Percentiles rank a stretch among this genome's conserved stretches.
phyloP scores from a whole-genome alignment of 2,329 filamentous ascomycete species.

The Incumbomyces delicatus region DNA sequence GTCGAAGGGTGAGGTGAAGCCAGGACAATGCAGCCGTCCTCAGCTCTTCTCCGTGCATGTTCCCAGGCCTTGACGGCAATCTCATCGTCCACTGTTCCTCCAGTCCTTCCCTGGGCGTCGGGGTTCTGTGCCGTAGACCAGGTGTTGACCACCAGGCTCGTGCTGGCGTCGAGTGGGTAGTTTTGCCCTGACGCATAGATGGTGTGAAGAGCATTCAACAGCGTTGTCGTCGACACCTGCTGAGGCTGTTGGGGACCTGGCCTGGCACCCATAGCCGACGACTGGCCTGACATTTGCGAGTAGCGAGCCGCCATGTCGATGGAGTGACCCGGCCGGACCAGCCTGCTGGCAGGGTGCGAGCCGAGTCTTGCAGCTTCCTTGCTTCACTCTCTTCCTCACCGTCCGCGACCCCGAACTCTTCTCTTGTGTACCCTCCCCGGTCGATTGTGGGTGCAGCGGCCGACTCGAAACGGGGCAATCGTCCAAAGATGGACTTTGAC shows the following conservation, averaged over 20 bases:
- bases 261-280: slow-evolving; percentile 48
- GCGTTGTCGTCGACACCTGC: slow-evolving; percentile 83
- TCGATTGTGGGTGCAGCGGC: not conserved
- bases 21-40: slow-evolving; percentile 87
- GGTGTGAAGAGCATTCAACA: slow-evolving; percentile 85
- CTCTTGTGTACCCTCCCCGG: not conserved
- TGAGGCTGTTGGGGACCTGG: slow-evolving; percentile 56
- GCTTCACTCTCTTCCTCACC: no score
- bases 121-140: slow-evolving; percentile 75
- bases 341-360: slow-evolving; percentile 13
- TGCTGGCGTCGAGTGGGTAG: slow-evolving; percentile 81
- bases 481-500: not conserved
- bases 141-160: slow-evolving; percentile 87
- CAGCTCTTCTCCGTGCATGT: slow-evolving; percentile 84
- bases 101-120: slow-evolving; percentile 57
- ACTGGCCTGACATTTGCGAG: slow-evolving; percentile 53
- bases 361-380: not conserved
- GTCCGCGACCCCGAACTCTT: no score
- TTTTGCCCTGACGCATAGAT: slow-evolving; percentile 72
- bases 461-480: not conserved
- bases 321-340: slow-evolving; percentile 13
- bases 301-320: slow-evolving; percentile 48
- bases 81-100: slow-evolving; percentile 70
- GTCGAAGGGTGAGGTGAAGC: slow-evolving; percentile 82
- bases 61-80: slow-evolving; percentile 84